These are phyloP conservation scores for Gremmenia infestans DNA, from an alignment of 2,329 filamentous ascomycete species.

Conservation along the genomic window DNA sequence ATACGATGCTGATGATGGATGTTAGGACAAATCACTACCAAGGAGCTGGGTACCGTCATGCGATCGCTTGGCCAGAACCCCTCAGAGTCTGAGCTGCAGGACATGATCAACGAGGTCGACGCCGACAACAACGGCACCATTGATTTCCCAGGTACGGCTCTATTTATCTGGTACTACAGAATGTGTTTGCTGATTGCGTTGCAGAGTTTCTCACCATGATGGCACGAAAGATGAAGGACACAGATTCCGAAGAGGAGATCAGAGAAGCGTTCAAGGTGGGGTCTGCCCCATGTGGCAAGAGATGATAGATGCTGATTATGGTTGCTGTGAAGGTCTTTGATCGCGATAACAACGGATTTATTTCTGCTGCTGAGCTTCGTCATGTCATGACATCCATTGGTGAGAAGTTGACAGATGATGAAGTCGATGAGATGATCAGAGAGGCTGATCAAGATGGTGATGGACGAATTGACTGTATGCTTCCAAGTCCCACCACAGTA, in stretches of 20 bases:
- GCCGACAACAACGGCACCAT: constrained; percentile 91
- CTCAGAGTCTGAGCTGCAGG: constrained; percentile 83
- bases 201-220: constrained; percentile 89
- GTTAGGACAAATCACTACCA: constrained; percentile 83
- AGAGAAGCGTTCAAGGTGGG: constrained; percentile 79
- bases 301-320: constrained; percentile 7
- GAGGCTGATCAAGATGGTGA: constrained; percentile 88
- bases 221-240: constrained; percentile 93
- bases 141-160: constrained; percentile 73
- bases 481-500: neutral
- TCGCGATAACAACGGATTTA: constrained; percentile 88
- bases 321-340: constrained; percentile 60
- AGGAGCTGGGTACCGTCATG: constrained; percentile 88
- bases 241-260: constrained; percentile 86
- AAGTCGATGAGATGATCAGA: constrained; percentile 90
- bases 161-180: neutral
- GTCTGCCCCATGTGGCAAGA: neutral
- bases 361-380: constrained; percentile 80
- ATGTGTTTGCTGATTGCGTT: constrained; percentile 20
- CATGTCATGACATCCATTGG: constrained; percentile 92
- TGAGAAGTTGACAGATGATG: constrained; percentile 85
- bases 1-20: constrained; percentile 16
- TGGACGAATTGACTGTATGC: constrained; percentile 80
- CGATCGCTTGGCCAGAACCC: constrained; percentile 86
- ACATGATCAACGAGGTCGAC: constrained; percentile 93